Conservation (phyloP, 352 stramenopile species). For the Phytophthora palmivora region DNA sequence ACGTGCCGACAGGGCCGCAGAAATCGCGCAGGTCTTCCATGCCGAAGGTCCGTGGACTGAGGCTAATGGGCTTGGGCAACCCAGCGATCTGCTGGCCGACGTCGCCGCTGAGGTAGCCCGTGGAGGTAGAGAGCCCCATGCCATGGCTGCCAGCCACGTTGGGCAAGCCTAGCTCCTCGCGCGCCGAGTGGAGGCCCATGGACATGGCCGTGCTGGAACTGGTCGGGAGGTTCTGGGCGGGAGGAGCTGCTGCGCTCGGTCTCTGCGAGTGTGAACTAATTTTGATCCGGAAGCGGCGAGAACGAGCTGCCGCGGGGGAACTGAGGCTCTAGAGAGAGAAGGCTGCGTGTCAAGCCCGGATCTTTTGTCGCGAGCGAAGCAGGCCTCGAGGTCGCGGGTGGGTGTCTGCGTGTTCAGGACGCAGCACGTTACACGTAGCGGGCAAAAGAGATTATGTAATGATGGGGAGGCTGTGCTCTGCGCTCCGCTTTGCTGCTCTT, state of each 20-base stretch:
- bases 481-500: conserved; percentile 16
- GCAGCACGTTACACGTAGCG: conserved; percentile 46
- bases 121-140: conserved; percentile 35
- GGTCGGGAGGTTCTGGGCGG: conserved; percentile 12
- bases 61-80: conserved; percentile 75
- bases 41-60: conserved; percentile 80
- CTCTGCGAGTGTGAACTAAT: conserved; percentile 43
- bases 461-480: conserved; percentile 44
- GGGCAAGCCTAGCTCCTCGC: conserved; percentile 72
- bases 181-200: conserved; percentile 74
- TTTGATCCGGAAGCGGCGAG: conserved; percentile 20
- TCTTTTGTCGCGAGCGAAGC: conserved; percentile 22
- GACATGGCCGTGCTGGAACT: conserved; percentile 53
- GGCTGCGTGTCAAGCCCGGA: conserved; percentile 27
- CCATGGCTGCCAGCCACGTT: conserved; percentile 49
- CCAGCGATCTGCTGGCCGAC: conserved; percentile 37
- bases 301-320: conserved; percentile 17
- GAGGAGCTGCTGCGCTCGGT: conserved; percentile 44
- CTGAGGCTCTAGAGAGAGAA: neutral
- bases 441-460: conserved; percentile 86
- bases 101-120: conserved; percentile 47
- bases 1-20: conserved; percentile 75
- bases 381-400: conserved; percentile 1
- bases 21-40: conserved; percentile 90
- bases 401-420: conserved; percentile 25